Conservation (phyloP, 176 grass and related monocot species). For the Carex cristatella region DNA sequence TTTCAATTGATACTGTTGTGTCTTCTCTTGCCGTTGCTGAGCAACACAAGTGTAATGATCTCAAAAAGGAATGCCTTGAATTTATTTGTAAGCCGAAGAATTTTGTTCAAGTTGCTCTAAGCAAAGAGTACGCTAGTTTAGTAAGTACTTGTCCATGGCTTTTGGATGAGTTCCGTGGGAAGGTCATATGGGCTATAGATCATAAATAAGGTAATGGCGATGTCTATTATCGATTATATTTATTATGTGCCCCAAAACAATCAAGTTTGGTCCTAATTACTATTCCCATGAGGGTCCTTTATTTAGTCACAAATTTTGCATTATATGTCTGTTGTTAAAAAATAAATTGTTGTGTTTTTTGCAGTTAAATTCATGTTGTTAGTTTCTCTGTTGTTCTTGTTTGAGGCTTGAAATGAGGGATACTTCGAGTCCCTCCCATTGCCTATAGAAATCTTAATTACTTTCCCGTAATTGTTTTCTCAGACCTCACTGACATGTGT, state of each 20-base stretch:
- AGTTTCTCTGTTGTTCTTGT: background rate
- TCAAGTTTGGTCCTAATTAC: background rate
- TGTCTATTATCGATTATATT: background rate
- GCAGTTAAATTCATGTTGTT: background rate
- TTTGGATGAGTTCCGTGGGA: conserved; percentile 11
- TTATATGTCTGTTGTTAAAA: background rate
- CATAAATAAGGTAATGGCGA: background rate
- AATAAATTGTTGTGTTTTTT: background rate
- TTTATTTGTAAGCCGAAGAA: conserved; percentile 16
- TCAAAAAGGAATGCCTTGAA: conserved; percentile 23
- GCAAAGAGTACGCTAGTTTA: conserved; percentile 9
- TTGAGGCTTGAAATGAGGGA: background rate
- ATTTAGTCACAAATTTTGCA: background rate
- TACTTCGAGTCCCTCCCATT: background rate
- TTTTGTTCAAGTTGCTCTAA: conserved; percentile 7
- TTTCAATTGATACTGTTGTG: conserved; percentile 21
- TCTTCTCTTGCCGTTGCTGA: conserved; percentile 26
- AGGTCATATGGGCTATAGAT: background rate
- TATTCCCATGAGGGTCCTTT: background rate
- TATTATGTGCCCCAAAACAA: background rate
- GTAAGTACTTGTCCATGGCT: conserved; percentile 13
- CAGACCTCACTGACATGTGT: background rate
- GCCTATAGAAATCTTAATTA: background rate
- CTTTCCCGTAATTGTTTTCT: background rate
- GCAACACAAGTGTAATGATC: background rate